Conservation (phyloP, 306 rosid genomes). For the Clitoria ternatea region DNA sequence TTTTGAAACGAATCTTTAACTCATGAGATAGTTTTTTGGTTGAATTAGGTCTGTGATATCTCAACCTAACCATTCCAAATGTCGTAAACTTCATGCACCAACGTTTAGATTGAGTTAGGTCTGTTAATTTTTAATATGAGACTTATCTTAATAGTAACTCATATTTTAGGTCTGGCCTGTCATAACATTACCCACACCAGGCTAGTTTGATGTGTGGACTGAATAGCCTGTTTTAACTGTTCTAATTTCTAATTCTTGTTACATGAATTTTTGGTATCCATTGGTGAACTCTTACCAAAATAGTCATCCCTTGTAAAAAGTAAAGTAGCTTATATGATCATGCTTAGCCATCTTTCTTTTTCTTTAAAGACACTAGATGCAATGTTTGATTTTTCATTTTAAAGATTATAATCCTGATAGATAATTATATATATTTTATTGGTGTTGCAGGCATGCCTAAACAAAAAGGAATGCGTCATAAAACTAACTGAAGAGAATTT, state of each 20-base stretch:
- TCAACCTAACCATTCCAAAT: too few species aligned
- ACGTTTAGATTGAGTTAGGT: too few species aligned
- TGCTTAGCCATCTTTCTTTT: neutral
- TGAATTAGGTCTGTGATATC: too few species aligned
- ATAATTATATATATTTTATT: neutral
- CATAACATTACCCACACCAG: too few species aligned
- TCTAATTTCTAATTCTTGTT: neutral
- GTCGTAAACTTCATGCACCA: too few species aligned
- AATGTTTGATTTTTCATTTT: neutral
- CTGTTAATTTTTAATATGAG: too few species aligned
- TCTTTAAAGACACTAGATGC: neutral
- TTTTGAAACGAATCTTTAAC: too few species aligned
- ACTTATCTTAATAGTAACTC: too few species aligned
- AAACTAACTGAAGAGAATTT: slow-evolving; percentile 54
- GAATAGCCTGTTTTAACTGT: too few species aligned
- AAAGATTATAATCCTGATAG: neutral
- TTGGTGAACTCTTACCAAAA: neutral
- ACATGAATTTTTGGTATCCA: neutral
- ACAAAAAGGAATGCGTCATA: slow-evolving; percentile 56
- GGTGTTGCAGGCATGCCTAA: slow-evolving; percentile 59
- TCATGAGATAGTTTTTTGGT: too few species aligned
- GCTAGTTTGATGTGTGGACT: too few species aligned
- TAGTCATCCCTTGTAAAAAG: neutral
- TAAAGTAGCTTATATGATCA: neutral
- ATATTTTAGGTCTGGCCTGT: too few species aligned